phyloP scores from a whole-genome alignment of 495 filamentous ascomycete species.

The Penicillium ochrochloron region DNA sequence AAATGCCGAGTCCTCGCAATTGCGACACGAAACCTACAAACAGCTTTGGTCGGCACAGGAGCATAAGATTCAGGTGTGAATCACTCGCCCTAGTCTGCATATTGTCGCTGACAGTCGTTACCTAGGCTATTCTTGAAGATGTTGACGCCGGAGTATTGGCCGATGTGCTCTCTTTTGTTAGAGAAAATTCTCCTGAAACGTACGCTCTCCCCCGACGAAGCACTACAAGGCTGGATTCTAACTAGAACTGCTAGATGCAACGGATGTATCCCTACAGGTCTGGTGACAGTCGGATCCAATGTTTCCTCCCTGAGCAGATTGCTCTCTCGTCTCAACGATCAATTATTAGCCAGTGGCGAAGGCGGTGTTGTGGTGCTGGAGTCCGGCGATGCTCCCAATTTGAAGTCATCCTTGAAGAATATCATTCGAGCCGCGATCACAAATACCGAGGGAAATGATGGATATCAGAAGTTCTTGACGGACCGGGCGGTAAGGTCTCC shows the following conservation, averaged over 20 bases:
- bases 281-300: conserved; percentile 86
- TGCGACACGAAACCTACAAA: conserved; percentile 67
- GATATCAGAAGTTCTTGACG: conserved; percentile 49
- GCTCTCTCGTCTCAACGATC: conserved; percentile 65
- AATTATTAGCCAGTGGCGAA: conserved; percentile 51
- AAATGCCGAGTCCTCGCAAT: conserved; percentile 48
- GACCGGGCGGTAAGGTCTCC: conserved; percentile 55
- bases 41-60: conserved; percentile 71
- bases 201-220: conserved; percentile 26
- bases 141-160: conserved; percentile 62
- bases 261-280: conserved; percentile 71
- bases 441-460: conserved; percentile 54
- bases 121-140: conserved; percentile 44
- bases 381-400: conserved; percentile 76
- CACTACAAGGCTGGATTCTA: neutral
- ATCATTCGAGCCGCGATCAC: conserved; percentile 74
- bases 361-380: conserved; percentile 69
- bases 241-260: conserved; percentile 36
- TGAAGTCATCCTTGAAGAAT: conserved; percentile 82
- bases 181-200: conserved; percentile 51
- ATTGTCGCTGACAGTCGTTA: neutral
- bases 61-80: conserved; percentile 65
- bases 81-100: neutral
- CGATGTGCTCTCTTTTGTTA: conserved; percentile 70
- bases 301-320: conserved; percentile 76